Conservation (phyloP, 1,284 basidiomycete genomes). For the Ustilago curta region DNA sequence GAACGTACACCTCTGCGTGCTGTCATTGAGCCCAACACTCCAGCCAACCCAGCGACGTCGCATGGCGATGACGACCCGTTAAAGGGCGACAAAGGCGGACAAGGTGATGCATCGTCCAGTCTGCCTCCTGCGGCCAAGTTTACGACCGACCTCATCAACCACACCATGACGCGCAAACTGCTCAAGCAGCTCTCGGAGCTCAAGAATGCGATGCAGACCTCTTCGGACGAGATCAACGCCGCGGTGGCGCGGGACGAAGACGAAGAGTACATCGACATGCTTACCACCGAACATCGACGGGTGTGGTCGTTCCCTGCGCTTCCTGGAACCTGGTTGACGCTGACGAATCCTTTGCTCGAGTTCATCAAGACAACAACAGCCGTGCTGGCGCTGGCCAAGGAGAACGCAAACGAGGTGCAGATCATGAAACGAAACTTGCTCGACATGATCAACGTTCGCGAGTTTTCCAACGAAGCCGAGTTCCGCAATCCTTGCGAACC, state of each 20-base stretch:
- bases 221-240: constrained; percentile 62
- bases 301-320: constrained; percentile 79
- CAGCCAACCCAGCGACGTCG: constrained; percentile 9
- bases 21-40: constrained; percentile 75
- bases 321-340: constrained; percentile 83
- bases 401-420: constrained; percentile 85
- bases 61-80: constrained; percentile 3
- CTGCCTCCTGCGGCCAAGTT: constrained; percentile 73
- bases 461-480: constrained; percentile 74
- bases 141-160: constrained; percentile 72
- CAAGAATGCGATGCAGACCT: constrained; percentile 34
- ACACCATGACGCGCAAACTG: constrained; percentile 84
- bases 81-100: constrained; percentile 1
- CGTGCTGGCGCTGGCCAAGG: constrained; percentile 77
- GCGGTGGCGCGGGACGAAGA: constrained; percentile 74
- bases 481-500: constrained; percentile 91
- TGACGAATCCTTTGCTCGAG: constrained; percentile 83
- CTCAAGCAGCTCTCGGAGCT: constrained; percentile 80
- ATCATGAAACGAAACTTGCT: constrained; percentile 89
- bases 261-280: constrained; percentile 72
- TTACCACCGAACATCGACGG: constrained; percentile 71
- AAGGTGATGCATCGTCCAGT: constrained; percentile 73
- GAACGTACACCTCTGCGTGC: constrained; percentile 78
- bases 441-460: constrained; percentile 86
- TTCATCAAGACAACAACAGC: constrained; percentile 90